Base-by-base conservation (phyloP, 148 eudicot genomes). In the Persicaria maculosa region DNA sequence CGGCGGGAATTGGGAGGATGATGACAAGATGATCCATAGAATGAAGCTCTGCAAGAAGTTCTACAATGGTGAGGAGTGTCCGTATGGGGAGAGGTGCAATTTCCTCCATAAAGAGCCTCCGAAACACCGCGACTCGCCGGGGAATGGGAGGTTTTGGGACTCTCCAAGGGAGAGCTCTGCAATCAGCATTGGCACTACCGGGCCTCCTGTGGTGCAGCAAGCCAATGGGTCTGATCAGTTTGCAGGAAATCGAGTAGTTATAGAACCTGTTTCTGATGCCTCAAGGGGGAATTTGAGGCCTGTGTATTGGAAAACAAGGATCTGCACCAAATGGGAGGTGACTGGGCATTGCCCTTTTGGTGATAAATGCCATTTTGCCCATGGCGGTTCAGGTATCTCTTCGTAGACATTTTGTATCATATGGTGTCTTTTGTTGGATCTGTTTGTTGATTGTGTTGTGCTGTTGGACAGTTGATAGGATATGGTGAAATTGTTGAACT, bases 21-120 rank as follows among this genome's bases (percentile, higher is more conserved):
- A 95, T 81, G 90, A 90, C 68, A 81, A 87, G 68, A 65, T 79
- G 16, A 83, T 87, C 31, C 92, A 86, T 48, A 88, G 83, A 82
- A 86, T 85, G 92, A 88, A 89, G 81, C 85, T 95, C 58, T 95
- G 98, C 78, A 95, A 84, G 80, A 92, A 85, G 86, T 95, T 82
- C 72, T 90, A 89, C 22, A 89, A 88, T 76, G 97, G 98, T 1
- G 97, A 92, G n/a, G 97, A 95, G 73, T 95, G 98, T 69, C 96
- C 97, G 0, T 95, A 95, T 84, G 98, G 98, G 22, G 91, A 88
- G 0, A 90, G 81, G 78, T 95, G 98, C 76, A 95, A 85, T 78
- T 92, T 95, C 77, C 78, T 88, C 20, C 98, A 95, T 69, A 89
- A 89, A 61, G 88, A 84, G 11, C 89, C 90, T 40, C 47, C 84